A percentile compares a stretch with the other conserved stretches of the same genome.
These are phyloP conservation scores for Athelia sp. DNA, from an alignment of 1,284 basidiomycete genomes.

Conservation along the genomic window DNA sequence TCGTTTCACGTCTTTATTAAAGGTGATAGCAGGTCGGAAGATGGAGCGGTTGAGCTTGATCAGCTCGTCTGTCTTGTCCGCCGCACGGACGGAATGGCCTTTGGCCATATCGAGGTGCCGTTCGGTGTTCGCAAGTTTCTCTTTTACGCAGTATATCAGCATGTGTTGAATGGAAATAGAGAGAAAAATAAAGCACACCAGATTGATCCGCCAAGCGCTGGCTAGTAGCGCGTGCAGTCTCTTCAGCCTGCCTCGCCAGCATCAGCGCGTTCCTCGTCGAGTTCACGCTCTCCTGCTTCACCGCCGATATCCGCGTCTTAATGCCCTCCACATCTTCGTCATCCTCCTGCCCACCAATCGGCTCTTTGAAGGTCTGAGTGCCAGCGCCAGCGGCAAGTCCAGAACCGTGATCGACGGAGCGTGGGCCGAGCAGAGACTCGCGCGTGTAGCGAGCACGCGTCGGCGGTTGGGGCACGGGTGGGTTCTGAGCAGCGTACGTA, in stretches of 20 bases:
- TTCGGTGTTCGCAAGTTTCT: constrained; percentile 93
- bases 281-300: constrained; percentile 92
- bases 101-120: constrained; percentile 93
- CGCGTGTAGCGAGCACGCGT: no score
- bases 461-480: no score
- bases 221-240: constrained; percentile 88
- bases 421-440: no score
- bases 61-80: constrained; percentile 92
- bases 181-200: constrained; percentile 45
- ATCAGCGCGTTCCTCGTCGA: constrained; percentile 91
- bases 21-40: constrained; percentile 87
- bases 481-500: no score
- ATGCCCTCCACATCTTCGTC: constrained; percentile 97
- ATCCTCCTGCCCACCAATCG: constrained; percentile 71
- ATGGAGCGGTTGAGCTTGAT: constrained; percentile 94
- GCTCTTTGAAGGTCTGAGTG: constrained; percentile 38
- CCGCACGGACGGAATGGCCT: constrained; percentile 85
- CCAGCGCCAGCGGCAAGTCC: constrained; percentile 20
- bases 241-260: constrained; percentile 92
- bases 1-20: constrained; percentile 91
- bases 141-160: constrained; percentile 30
- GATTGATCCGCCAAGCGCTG: constrained; percentile 89
- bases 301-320: constrained; percentile 85
- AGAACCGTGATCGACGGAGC: no score
- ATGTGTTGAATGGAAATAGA: constrained; percentile 1